A percentile compares a stretch with the other conserved stretches of the same genome.
Evolutionary conservation across 768 basidiomycete species (phyloP).

Genomic region (Exsudoporus frostii): DNA sequence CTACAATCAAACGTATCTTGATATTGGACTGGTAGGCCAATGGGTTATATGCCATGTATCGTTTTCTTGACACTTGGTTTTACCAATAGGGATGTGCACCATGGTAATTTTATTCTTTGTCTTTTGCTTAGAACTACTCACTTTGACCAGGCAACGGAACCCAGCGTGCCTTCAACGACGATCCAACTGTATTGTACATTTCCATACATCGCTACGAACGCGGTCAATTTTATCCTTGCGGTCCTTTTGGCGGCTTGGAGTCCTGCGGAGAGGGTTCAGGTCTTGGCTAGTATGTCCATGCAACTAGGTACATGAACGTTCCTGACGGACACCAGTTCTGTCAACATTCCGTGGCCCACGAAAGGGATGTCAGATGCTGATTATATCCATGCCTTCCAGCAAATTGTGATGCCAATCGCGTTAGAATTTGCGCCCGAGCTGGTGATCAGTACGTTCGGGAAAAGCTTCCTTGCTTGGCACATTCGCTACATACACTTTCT

Average conservation of each 20-base stretch:
- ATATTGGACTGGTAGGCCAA: conserved; percentile 89
- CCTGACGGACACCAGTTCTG: conserved; percentile 54
- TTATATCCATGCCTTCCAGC: conserved; percentile 95
- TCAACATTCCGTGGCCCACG: conserved; percentile 94
- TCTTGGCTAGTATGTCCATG: conserved; percentile 70
- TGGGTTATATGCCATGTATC: background rate
- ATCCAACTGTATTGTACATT: conserved; percentile 87
- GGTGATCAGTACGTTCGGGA: conserved; percentile 74
- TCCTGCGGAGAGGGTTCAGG: conserved; percentile 85
- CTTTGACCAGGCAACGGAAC: conserved; percentile 83
- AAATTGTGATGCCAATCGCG: conserved; percentile 94
- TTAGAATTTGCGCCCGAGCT: conserved; percentile 95
- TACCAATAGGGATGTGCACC: conserved; percentile 86
- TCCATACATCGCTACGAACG: conserved; percentile 94
- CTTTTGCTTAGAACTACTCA: conserved; percentile 4
- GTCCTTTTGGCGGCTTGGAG: conserved; percentile 82
- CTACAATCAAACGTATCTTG: conserved; percentile 72
- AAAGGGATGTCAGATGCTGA: conserved; percentile 91
- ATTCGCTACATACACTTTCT: background rate
- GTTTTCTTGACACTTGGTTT: conserved; percentile 8
- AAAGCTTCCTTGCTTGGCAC: background rate
- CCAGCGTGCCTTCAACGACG: conserved; percentile 92
- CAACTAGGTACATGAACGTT: conserved; percentile 2
- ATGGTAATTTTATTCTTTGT: conserved; percentile 49
- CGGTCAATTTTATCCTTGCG: conserved; percentile 90